Conservation (phyloP, 2,329 filamentous ascomycete genomes). For the Penicillium sp. region DNA sequence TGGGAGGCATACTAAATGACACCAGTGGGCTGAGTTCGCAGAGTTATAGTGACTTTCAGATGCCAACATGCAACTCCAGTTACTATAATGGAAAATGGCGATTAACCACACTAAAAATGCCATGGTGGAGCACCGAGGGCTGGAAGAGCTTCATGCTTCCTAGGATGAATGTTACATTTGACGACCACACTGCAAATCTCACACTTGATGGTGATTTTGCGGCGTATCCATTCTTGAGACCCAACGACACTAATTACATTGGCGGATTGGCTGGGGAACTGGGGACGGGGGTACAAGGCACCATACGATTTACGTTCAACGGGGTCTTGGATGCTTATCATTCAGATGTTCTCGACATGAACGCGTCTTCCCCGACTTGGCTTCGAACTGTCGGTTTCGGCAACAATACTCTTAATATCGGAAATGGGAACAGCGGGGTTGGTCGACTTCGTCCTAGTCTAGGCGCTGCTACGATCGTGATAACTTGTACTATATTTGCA, state of each 20-base stretch:
- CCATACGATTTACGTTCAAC: neutral
- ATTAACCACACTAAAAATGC: neutral
- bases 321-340: conserved; percentile 4
- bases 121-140: neutral
- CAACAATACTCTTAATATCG: conserved; percentile 9
- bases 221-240: neutral
- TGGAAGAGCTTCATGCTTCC: neutral
- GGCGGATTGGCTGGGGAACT: neutral
- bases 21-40: no score
- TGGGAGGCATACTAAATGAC: no score
- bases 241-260: neutral
- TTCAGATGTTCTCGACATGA: conserved; percentile 4
- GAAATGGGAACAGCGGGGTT: neutral
- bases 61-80: no score
- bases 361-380: conserved; percentile 2
- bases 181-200: conserved; percentile 2
- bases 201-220: conserved; percentile 1
- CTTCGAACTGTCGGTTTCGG: conserved; percentile 6
- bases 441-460: no score
- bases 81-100: no score
- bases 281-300: neutral
- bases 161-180: neutral
- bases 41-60: no score
- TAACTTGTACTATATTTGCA: no score
- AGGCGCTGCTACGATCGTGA: no score